phyloP scores from a whole-genome alignment of 2,329 filamentous ascomycete genomes.

The Graphilbum sp. region DNA sequence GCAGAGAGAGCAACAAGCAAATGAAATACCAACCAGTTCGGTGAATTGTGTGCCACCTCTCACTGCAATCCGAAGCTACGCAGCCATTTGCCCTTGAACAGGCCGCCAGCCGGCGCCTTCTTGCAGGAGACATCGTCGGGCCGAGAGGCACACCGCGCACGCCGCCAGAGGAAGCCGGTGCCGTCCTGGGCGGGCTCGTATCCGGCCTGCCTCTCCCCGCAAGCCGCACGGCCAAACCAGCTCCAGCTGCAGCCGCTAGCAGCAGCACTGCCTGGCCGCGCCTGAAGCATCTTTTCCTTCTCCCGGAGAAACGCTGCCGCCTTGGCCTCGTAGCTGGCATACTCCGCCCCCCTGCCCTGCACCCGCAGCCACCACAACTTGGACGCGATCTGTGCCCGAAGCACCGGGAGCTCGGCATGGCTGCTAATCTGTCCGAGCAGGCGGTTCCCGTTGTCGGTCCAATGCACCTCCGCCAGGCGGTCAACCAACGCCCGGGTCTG shows the following conservation, averaged over 20 bases:
- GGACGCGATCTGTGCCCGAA: conserved; percentile 8
- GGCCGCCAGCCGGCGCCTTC: background rate
- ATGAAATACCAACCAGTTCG: no score
- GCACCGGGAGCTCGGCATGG: conserved; percentile 1
- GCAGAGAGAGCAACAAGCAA: no score
- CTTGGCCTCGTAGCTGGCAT: conserved; percentile 6
- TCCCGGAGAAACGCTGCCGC: conserved; percentile 3
- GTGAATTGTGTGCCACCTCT: no score
- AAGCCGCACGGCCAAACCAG: background rate
- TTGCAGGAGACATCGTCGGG: no score
- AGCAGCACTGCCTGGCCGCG: no score
- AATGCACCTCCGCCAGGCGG: background rate
- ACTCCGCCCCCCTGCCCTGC: conserved; percentile 6
- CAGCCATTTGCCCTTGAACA: background rate
- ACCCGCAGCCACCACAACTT: conserved; percentile 11
- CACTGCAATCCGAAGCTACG: background rate
- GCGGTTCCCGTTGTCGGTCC: background rate
- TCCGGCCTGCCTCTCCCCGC: background rate
- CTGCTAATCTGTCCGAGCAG: background rate
- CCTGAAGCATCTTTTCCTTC: conserved; percentile 1
- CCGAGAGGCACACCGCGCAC: background rate
- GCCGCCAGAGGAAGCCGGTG: no score
- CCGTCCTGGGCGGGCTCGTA: no score
- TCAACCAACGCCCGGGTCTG: background rate
- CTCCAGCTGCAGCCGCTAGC: no score